Base-by-base conservation (phyloP, 306 rosid species). In the Cicer chorassanicum region DNA sequence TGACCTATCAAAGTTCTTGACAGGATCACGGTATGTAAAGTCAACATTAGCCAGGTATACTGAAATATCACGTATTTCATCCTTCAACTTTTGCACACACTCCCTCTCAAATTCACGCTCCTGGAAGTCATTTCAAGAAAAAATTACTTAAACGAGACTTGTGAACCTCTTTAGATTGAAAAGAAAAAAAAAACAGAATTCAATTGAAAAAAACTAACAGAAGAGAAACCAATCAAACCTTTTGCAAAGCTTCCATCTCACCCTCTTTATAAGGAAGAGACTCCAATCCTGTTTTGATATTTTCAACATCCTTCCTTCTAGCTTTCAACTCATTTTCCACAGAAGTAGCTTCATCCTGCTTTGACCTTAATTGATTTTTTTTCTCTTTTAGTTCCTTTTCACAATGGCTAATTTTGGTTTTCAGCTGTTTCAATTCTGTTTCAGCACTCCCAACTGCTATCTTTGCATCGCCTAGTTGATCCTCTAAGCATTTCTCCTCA, bases 401-500 rank as follows among this genome's bases (percentile, higher is more conserved):
- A 81, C 87, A 81, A 77, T 94, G 98, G 82, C 88, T 85, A 60
- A 87, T 92, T 85, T 88, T 92, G 46, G 96, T 88, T 81, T 88
- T 84, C 76, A 94, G 80, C 79, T 90, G 97, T 73, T 92, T 90
- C 70, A 91, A 67, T 76, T 92, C 97, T 45, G 97, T 94, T 83
- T 90, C 97, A 69, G 95, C 87, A 83, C 82, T 86, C 60, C 98
- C 98, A 75, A 88, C 97, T 83, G 95, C 93, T 74, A 86, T 72
- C 82, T 92, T 94, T 36, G 98, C 98, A 88, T 94, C 97, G 54
- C 86, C 83, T 76, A 91, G 80, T 76, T 94, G 98, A 80, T 90
- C 97, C 87, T 92, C 93, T 51, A 94, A 80, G 82, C 97, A 90
- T 84, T 94, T 92, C 83, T 94, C 96, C 83, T 94, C 98, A 71